Evolutionary conservation across 2,329 filamentous ascomycete species (phyloP).

Genomic region (Elsinoe arachidis): DNA sequence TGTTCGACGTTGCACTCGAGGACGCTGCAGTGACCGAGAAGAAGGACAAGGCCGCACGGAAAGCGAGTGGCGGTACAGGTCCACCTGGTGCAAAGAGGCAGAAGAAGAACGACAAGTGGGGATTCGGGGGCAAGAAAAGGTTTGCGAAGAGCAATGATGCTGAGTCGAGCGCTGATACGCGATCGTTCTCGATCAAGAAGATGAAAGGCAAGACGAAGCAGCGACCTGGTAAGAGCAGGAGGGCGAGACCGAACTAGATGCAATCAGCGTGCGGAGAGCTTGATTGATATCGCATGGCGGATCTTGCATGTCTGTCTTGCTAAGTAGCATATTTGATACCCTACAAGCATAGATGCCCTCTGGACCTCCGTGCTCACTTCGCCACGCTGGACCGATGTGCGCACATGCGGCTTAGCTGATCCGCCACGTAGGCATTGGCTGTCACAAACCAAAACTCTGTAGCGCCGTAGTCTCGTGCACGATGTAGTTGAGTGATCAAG

Average conservation of each 20-base stretch:
- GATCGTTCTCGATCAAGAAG: slow-evolving; percentile 69
- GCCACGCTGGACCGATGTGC: too few species aligned
- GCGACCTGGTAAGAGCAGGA: slow-evolving; percentile 31
- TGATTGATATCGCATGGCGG: too few species aligned
- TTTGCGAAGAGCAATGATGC: slow-evolving; percentile 87
- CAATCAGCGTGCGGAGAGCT: neutral
- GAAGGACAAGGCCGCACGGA: slow-evolving; percentile 33
- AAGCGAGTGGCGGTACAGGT: slow-evolving; percentile 31
- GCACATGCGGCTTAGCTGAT: too few species aligned
- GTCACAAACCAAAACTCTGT: too few species aligned
- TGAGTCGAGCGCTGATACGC: slow-evolving; percentile 68
- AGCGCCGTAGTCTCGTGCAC: too few species aligned
- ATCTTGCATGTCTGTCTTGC: neutral
- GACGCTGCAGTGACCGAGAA: slow-evolving; percentile 48
- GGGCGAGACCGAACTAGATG: slow-evolving; percentile 19
- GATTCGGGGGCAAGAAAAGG: slow-evolving; percentile 92
- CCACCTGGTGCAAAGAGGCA: slow-evolving; percentile 62
- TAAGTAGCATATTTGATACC: neutral
- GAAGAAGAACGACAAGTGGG: slow-evolving; percentile 92
- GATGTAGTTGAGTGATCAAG: too few species aligned
- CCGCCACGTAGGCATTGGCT: too few species aligned
- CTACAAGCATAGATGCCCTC: neutral
- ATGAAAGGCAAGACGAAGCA: slow-evolving; percentile 58
- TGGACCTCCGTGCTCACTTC: too few species aligned
- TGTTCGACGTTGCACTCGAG: slow-evolving; percentile 87